phyloP scores from a whole-genome alignment of 768 basidiomycete species.

The Termitomyces bulborhizus region DNA sequence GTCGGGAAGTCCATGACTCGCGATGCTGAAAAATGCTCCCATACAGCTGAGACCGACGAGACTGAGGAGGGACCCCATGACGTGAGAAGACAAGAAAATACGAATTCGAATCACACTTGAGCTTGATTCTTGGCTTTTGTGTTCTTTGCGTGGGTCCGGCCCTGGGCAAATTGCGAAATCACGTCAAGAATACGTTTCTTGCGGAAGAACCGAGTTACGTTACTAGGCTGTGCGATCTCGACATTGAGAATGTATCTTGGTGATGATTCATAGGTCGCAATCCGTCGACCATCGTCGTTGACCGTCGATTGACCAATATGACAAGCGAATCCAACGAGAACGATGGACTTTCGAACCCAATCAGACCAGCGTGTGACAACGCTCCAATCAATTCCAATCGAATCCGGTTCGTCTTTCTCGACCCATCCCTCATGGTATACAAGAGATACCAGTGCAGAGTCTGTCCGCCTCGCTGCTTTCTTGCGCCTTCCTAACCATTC shows the following conservation, averaged over 20 bases:
- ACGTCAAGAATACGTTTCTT: too few species aligned
- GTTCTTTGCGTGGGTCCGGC: constrained; percentile 12
- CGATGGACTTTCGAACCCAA: too few species aligned
- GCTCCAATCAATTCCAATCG: neutral
- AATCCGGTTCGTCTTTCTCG: neutral
- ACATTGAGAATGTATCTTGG: neutral
- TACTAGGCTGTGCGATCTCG: neutral
- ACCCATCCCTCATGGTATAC: constrained; percentile 17
- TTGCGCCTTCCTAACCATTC: neutral
- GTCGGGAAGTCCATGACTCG: constrained; percentile 13
- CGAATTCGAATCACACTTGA: neutral
- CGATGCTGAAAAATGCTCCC: constrained; percentile 25
- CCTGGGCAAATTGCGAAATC: too few species aligned
- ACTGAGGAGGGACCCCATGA: constrained; percentile 25
- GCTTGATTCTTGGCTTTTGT: neutral
- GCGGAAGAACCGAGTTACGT: too few species aligned
- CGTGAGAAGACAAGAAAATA: neutral
- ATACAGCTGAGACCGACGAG: constrained; percentile 24
- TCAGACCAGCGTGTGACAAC: neutral
- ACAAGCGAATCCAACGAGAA: neutral
- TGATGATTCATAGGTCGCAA: neutral
- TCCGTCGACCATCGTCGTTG: too few species aligned
- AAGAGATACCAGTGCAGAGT: constrained; percentile 46
- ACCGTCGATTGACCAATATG: neutral
- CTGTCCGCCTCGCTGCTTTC: constrained; percentile 13